Base-by-base conservation (phyloP, 148 eudicot genomes). In the Dysphania ambrosioides region DNA sequence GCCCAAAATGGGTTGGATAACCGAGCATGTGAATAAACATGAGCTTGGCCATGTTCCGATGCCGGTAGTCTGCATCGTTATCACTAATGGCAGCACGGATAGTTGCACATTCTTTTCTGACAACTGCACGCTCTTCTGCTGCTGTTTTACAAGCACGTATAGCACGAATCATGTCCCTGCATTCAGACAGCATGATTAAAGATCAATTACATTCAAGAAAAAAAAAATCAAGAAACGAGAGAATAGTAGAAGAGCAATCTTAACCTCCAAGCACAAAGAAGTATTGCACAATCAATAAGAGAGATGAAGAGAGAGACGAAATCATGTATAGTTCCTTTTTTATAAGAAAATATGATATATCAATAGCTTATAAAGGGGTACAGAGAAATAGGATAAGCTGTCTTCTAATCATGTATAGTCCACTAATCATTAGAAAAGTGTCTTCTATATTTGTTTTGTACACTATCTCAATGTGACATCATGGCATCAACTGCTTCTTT, bases 11-110 rank as follows among this genome's bases (percentile, higher is more conserved):
- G 31, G 99, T 92, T 27, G 99, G 97, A 71, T 92, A 95, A 78
- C 99, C 99, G 83, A 95, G 97, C 99, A 95, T 95, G 87, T 95
- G 96, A 79, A 95, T 95, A 82, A 95, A 95, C 97, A 95, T 95
- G 78, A 92, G 97, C 78, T 95, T 95, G 76, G 99, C 99, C 86
- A 95, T 74, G 84, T 95, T 92, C 40, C 99, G 96, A 78, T 95
- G 99, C 86, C 91, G 88, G 81, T 95, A 95, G 21, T 86, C 97
- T 1, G 88, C 85, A 78, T 95, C 97, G 84, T 92, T 95, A 53
- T 92, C 99, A 75, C 97, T 89, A 74, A 95, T 85, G 57, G 99
- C 86, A 65, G 96, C 87, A 62, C 99, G 97, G 79, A 95, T 95
- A 69, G 99, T 84, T 77, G 99, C 99, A 85, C 99, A 87, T 82